Conservation (phyloP, 2,329 filamentous ascomycete species). For the Pseudogymnoascus sp. region DNA sequence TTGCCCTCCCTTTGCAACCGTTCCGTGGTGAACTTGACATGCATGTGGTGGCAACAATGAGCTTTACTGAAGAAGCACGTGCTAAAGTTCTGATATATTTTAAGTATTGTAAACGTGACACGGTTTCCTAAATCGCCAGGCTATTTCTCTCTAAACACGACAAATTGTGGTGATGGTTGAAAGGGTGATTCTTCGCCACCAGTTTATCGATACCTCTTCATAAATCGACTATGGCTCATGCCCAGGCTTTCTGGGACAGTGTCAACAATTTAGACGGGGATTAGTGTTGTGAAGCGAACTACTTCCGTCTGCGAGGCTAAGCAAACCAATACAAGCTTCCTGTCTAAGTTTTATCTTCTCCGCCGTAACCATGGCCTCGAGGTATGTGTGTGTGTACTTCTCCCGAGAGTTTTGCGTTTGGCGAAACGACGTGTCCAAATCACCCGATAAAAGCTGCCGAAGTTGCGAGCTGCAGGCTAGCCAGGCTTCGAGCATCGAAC, state of each 20-base stretch:
- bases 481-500: neutral
- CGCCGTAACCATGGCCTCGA: slow-evolving; percentile 1
- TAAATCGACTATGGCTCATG: neutral
- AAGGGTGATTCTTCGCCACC: neutral
- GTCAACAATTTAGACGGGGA: slow-evolving; percentile 5
- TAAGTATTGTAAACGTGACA: slow-evolving; percentile 4
- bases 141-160: neutral
- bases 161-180: slow-evolving; percentile 1
- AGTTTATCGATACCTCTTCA: neutral
- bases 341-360: slow-evolving; percentile 10
- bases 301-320: neutral
- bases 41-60: neutral
- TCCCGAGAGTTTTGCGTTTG: neutral
- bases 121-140: slow-evolving; percentile 1
- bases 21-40: neutral
- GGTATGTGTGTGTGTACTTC: neutral
- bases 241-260: neutral
- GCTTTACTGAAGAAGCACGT: neutral
- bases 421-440: neutral
- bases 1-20: neutral
- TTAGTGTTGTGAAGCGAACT: slow-evolving; percentile 1
- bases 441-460: neutral
- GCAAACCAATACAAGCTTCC: slow-evolving; percentile 22
- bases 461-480: neutral
- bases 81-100: neutral